Conservation (phyloP, 106 monocot genomes). For the Phalaenopsis equestris region DNA sequence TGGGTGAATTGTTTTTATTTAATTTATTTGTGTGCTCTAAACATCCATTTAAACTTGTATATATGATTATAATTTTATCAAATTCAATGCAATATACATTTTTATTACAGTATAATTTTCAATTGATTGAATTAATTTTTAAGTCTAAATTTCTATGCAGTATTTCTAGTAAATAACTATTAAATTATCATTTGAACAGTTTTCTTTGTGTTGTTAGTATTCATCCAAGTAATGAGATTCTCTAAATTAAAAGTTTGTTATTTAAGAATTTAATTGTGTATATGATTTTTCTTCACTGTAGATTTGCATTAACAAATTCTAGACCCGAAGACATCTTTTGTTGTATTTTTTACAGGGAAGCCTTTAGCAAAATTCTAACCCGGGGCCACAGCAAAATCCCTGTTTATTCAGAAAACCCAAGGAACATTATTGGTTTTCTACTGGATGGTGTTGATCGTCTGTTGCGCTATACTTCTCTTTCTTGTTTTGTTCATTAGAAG, state of each 20-base stretch:
- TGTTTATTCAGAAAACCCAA: slow-evolving; percentile 89
- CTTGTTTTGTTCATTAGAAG: slow-evolving; percentile 1
- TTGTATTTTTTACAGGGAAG: slow-evolving; percentile 53
- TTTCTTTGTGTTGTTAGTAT: neutral
- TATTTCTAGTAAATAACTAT: too few relatives aligned
- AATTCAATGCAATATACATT: too few relatives aligned
- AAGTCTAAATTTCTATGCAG: too few relatives aligned
- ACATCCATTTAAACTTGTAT: too few relatives aligned
- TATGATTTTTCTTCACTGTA: neutral
- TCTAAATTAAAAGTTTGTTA: neutral
- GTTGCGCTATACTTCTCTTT: neutral
- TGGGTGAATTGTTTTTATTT: too few relatives aligned
- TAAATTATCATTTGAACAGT: neutral
- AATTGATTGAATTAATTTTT: neutral
- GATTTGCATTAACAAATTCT: neutral
- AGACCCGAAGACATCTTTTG: neutral
- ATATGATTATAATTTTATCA: too few relatives aligned
- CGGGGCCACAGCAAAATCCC: slow-evolving; percentile 93
- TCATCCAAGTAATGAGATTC: neutral
- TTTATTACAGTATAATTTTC: neutral
- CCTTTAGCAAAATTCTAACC: slow-evolving; percentile 97
- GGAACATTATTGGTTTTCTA: slow-evolving; percentile 90
- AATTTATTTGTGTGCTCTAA: too few relatives aligned
- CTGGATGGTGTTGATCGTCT: slow-evolving; percentile 43
- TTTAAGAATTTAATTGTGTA: neutral